phyloP scores from a whole-genome alignment of 2,329 filamentous ascomycete species.

The Colletotrichum paranaense region DNA sequence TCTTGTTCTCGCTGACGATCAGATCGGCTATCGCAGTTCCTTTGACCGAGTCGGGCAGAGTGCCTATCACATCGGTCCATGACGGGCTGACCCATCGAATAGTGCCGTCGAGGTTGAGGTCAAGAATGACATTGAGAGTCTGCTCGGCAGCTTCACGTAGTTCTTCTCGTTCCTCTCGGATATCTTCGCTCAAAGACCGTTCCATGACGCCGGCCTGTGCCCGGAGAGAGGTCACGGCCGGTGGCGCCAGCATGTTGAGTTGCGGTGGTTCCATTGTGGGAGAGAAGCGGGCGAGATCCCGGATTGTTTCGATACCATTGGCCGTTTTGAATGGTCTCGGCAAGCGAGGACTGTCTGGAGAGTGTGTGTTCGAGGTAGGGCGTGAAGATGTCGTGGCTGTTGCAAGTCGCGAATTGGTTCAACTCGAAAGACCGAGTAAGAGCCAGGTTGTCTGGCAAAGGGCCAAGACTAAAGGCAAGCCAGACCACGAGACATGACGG shows the following conservation, averaged over 20 bases:
- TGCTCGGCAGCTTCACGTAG: slow-evolving; percentile 95
- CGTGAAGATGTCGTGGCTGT: slow-evolving; percentile 6
- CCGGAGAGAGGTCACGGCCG: slow-evolving; percentile 64
- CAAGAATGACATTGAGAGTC: slow-evolving; percentile 95
- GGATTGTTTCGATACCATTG: slow-evolving; percentile 49
- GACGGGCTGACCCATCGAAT: slow-evolving; percentile 97
- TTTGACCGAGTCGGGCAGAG: slow-evolving; percentile 76
- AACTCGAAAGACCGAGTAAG: slow-evolving; percentile 15
- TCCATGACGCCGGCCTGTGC: slow-evolving; percentile 66
- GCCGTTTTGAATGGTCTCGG: slow-evolving; percentile 25
- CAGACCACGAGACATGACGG: slow-evolving; percentile 59
- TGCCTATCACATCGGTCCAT: slow-evolving; percentile 93
- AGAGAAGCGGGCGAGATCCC: slow-evolving; percentile 40
- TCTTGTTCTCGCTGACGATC: slow-evolving; percentile 80
- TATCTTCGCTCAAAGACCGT: slow-evolving; percentile 84
- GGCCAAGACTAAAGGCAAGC: slow-evolving; percentile 60
- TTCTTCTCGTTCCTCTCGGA: slow-evolving; percentile 92
- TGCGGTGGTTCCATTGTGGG: slow-evolving; percentile 57
- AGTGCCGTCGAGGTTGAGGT: slow-evolving; percentile 88
- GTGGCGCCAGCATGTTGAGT: slow-evolving; percentile 60
- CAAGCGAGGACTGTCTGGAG: slow-evolving; percentile 23
- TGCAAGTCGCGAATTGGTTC: slow-evolving; percentile 21
- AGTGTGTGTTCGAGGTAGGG: slow-evolving; percentile 13
- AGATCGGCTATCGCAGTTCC: slow-evolving; percentile 84
- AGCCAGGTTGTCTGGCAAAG: slow-evolving; percentile 53